phyloP scores from a whole-genome alignment of 768 basidiomycete species.

The Guyanaporus albipodus region DNA sequence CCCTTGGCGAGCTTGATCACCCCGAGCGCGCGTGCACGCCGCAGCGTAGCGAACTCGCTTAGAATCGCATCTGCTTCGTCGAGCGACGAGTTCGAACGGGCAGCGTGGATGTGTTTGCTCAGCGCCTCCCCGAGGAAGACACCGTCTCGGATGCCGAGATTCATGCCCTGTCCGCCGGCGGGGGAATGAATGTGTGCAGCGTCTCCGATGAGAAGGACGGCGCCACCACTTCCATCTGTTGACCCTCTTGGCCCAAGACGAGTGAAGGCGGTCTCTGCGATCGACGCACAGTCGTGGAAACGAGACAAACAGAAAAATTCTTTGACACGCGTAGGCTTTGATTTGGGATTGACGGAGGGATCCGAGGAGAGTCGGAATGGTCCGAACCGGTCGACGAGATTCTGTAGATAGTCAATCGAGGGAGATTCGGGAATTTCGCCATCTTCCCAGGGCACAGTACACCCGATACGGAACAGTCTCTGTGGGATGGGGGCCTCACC shows the following conservation, averaged over 20 bases:
- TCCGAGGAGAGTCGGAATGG: slow-evolving; percentile 36
- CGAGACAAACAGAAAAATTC: slow-evolving; percentile 45
- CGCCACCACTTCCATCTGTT: slow-evolving; percentile 13
- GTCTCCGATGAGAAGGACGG: slow-evolving; percentile 37
- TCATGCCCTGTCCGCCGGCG: slow-evolving; percentile 57
- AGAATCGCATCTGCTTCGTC: slow-evolving; percentile 33
- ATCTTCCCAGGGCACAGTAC: slow-evolving; percentile 34
- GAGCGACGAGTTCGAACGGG: slow-evolving; percentile 5
- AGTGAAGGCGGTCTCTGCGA: slow-evolving; percentile 38
- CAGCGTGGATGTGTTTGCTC: slow-evolving; percentile 31
- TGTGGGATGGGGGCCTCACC: slow-evolving; percentile 6
- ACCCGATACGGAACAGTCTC: slow-evolving; percentile 40
- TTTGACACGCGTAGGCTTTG: slow-evolving; percentile 31
- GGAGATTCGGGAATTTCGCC: slow-evolving; percentile 39
- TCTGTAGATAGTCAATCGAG: slow-evolving; percentile 41
- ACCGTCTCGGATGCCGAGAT: slow-evolving; percentile 52
- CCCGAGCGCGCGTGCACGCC: slow-evolving; percentile 38
- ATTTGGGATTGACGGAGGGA: slow-evolving; percentile 31
- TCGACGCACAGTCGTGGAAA: slow-evolving; percentile 44
- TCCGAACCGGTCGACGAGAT: slow-evolving; percentile 40
- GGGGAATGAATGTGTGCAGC: slow-evolving; percentile 55
- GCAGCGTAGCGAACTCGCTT: slow-evolving; percentile 32
- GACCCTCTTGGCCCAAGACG: slow-evolving; percentile 20
- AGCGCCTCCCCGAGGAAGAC: slow-evolving; percentile 42
- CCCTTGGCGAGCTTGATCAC: slow-evolving; percentile 41